phyloP scores from a whole-genome alignment of 2,329 filamentous ascomycete genomes.

The Colletotrichum lentis region DNA sequence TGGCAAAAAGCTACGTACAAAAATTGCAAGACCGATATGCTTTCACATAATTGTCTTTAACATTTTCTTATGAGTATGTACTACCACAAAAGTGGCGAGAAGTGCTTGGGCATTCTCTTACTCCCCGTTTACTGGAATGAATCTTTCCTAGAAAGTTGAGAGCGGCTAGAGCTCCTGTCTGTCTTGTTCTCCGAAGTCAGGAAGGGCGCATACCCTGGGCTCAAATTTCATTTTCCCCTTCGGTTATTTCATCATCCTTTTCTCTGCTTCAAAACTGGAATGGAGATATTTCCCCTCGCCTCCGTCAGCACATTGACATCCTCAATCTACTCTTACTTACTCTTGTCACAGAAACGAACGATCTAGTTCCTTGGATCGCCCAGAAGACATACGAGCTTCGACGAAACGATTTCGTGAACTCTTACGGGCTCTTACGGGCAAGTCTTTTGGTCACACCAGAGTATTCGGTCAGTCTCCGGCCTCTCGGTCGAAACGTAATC shows the following conservation, averaged over 20 bases:
- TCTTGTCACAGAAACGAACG: conserved; percentile 11
- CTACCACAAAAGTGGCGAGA: neutral
- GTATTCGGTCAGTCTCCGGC: neutral
- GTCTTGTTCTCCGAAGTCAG: neutral
- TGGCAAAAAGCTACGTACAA: too few relatives aligned
- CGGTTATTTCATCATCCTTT: neutral
- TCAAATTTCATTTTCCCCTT: neutral
- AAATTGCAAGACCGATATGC: too few relatives aligned
- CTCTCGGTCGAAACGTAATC: neutral
- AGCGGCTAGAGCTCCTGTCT: neutral
- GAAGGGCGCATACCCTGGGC: neutral
- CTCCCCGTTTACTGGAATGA: too few relatives aligned
- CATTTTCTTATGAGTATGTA: too few relatives aligned
- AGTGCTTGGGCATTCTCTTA: neutral
- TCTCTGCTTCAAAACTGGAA: neutral
- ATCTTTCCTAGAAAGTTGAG: neutral
- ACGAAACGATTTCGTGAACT: neutral
- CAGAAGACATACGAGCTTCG: neutral
- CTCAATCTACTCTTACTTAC: conserved; percentile 4
- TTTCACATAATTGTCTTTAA: too few relatives aligned
- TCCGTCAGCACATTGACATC: neutral
- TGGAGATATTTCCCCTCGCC: neutral
- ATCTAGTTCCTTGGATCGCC: conserved; percentile 1
- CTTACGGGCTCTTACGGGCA: neutral
- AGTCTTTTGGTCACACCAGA: neutral